phyloP scores from a whole-genome alignment of 2,329 filamentous ascomycete genomes.

The Penicillium sp. region DNA sequence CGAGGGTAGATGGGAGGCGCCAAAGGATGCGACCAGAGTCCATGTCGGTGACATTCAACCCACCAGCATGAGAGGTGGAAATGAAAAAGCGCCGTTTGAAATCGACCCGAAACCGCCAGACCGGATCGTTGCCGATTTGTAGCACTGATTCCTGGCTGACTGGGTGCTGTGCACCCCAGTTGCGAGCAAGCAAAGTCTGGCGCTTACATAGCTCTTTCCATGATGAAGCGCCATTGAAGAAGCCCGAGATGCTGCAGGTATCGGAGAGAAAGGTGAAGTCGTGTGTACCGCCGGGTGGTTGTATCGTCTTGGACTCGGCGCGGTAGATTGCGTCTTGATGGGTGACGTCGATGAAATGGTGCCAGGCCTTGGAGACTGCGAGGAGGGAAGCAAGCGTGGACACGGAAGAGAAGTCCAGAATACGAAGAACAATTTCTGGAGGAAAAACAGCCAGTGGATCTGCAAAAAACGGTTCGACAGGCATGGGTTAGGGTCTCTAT shows the following conservation, averaged over 20 bases:
- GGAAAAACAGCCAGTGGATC: conserved; percentile 39
- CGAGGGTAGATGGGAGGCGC: conserved; percentile 34
- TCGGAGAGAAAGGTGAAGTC: conserved; percentile 35
- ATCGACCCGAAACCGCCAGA: conserved; percentile 52
- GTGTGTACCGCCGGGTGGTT: conserved; percentile 28
- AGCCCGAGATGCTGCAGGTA: conserved; percentile 34
- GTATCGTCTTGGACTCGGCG: conserved; percentile 33
- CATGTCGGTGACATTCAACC: conserved; percentile 51
- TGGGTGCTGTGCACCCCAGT: conserved; percentile 41
- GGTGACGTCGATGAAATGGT: conserved; percentile 46
- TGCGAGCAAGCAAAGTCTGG: conserved; percentile 42
- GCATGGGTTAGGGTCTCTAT: conserved; percentile 21
- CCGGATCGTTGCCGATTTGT: conserved; percentile 43
- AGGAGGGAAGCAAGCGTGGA: conserved; percentile 41
- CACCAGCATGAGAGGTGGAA: conserved; percentile 50
- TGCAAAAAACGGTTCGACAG: conserved; percentile 7
- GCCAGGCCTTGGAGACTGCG: conserved; percentile 40
- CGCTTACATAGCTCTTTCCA: conserved; percentile 51
- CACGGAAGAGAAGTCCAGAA: conserved; percentile 42
- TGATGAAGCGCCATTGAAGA: conserved; percentile 38
- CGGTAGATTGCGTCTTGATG: conserved; percentile 48
- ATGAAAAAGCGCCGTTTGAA: conserved; percentile 51
- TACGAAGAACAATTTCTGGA: conserved; percentile 45
- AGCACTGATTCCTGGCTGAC: conserved; percentile 43
- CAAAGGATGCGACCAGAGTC: conserved; percentile 47